Conservation (phyloP, 441 rosid species). For the Geranium incanum region DNA sequence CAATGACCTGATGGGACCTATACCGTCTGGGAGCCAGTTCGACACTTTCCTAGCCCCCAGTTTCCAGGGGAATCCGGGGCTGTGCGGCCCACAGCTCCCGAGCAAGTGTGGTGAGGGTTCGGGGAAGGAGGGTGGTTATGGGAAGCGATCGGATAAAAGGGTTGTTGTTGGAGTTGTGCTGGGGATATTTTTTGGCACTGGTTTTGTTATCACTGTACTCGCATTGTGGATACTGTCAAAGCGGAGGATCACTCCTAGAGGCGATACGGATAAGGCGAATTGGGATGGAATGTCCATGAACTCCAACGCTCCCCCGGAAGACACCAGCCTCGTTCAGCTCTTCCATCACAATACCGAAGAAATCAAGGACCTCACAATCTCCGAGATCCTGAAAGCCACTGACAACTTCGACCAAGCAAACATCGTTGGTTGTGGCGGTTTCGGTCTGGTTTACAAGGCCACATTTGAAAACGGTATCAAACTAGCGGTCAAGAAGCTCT, state of each 20-base stretch:
- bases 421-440: conserved; percentile 73
- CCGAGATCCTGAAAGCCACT: conserved; percentile 52
- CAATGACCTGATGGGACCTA: conserved; percentile 47
- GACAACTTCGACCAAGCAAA: conserved; percentile 54
- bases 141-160: conserved; percentile 15
- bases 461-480: conserved; percentile 45
- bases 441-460: conserved; percentile 67
- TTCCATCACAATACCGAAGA: conserved; percentile 49
- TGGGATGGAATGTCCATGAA: conserved; percentile 17
- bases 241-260: conserved; percentile 45
- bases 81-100: conserved; percentile 39
- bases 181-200: conserved; percentile 44
- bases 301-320: neutral
- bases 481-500: conserved; percentile 57
- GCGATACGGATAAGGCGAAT: conserved; percentile 39
- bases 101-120: conserved; percentile 16
- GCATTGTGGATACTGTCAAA: conserved; percentile 39
- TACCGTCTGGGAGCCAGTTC: conserved; percentile 63
- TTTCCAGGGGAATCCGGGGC: conserved; percentile 51
- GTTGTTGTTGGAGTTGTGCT: conserved; percentile 37
- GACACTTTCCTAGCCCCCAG: conserved; percentile 67
- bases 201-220: conserved; percentile 37
- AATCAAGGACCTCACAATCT: conserved; percentile 38
- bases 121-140: conserved; percentile 8
- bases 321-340: conserved; percentile 42